Percentiles rank a stretch among this genome's conserved stretches.
phyloP scores from a whole-genome alignment of 371 early-diverging fungal species.

The Scutellospora calospora region DNA sequence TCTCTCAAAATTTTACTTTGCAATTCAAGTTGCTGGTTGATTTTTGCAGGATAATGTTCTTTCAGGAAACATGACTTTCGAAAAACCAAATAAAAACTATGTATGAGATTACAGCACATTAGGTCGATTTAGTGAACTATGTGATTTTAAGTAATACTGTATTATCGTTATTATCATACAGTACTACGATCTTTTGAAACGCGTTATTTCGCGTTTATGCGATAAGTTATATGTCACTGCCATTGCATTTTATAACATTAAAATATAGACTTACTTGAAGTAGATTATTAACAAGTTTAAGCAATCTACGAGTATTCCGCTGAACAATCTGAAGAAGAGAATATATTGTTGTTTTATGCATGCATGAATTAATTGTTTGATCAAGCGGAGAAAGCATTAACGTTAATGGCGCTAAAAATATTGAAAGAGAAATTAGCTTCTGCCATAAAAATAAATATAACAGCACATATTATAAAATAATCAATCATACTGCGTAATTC shows the following conservation, averaged over 20 bases:
- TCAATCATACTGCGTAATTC: conserved; percentile 51
- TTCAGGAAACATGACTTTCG: no score
- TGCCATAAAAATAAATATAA: neutral
- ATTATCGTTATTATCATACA: no score
- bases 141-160: no score
- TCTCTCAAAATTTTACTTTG: no score
- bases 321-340: conserved; percentile 52
- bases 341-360: conserved; percentile 45
- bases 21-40: no score
- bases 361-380: conserved; percentile 50
- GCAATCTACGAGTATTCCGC: conserved; percentile 58
- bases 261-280: conserved; percentile 46
- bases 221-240: conserved; percentile 48
- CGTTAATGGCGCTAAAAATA: conserved; percentile 54
- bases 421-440: neutral
- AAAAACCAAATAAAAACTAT: no score
- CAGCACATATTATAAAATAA: neutral
- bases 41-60: no score
- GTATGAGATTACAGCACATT: no score
- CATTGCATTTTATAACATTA: no score
- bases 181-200: no score
- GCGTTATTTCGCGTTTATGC: conserved; percentile 47
- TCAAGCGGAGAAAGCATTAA: conserved; percentile 60
- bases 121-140: no score
- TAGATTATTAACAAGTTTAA: conserved; percentile 59